Conservation (phyloP, 257 asterid species). For the Lycium barbarum region DNA sequence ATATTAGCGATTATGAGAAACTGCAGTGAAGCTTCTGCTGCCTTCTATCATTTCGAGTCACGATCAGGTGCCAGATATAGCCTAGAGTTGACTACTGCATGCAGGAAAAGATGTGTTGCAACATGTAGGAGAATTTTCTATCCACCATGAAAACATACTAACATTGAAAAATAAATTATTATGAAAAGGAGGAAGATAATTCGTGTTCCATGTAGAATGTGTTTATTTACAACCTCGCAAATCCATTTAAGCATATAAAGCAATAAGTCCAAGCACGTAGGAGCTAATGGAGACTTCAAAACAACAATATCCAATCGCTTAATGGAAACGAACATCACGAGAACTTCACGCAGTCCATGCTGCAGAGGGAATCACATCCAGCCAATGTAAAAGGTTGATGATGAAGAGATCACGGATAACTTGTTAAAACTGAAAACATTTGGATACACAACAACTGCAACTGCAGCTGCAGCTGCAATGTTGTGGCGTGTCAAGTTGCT, state of each 20-base stretch:
- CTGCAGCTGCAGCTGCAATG: conserved; percentile 62
- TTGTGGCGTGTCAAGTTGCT: conserved; percentile 66
- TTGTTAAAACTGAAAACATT: conserved; percentile 43
- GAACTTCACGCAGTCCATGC: conserved; percentile 52
- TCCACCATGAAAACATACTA: neutral
- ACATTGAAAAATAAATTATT: neutral
- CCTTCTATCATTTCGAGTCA: neutral
- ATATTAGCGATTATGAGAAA: neutral
- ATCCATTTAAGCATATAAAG: neutral
- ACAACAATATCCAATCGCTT: conserved; percentile 38
- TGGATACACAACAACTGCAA: conserved; percentile 57
- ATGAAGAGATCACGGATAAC: conserved; percentile 59
- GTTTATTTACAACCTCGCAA: neutral
- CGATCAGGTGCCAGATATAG: neutral
- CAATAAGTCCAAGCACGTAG: conserved; percentile 46
- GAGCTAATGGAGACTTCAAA: conserved; percentile 50
- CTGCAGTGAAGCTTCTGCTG: neutral
- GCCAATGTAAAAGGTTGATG: conserved; percentile 48
- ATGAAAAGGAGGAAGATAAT: neutral
- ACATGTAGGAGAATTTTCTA: neutral
- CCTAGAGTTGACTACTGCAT: neutral
- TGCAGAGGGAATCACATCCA: conserved; percentile 49
- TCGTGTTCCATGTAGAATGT: neutral
- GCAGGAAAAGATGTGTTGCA: neutral
- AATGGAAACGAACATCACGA: conserved; percentile 37